Percentiles rank a stretch among this genome's conserved stretches.
phyloP scores from a whole-genome alignment of 495 filamentous ascomycete genomes.

The Penicillium waksmanii region DNA sequence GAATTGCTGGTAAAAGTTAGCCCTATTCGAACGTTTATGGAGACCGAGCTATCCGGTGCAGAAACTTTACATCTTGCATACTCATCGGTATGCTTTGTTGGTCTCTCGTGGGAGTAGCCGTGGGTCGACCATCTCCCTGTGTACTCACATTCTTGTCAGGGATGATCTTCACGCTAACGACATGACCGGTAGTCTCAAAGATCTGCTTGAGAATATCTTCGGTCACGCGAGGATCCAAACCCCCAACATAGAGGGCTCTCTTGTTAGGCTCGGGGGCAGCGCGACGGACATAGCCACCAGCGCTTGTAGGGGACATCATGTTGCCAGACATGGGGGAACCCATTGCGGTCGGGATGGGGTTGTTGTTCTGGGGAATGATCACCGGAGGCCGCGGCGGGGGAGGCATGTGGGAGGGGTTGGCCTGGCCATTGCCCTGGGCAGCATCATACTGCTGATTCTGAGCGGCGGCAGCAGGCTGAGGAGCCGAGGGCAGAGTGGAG shows the following conservation, averaged over 20 bases:
- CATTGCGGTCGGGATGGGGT: constrained; percentile 92
- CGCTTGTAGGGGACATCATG: constrained; percentile 82
- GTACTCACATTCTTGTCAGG: constrained; percentile 93
- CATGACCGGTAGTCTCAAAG: constrained; percentile 97
- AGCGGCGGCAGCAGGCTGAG: constrained; percentile 67
- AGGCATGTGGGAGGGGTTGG: constrained; percentile 78
- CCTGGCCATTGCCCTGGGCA: constrained; percentile 63
- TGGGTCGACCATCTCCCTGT: not conserved
- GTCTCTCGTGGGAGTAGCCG: not conserved
- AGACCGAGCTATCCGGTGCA: not conserved
- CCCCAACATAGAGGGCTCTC: constrained; percentile 94
- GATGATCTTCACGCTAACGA: constrained; percentile 98
- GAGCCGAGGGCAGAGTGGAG: constrained; percentile 63
- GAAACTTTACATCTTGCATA: not conserved
- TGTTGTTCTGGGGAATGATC: constrained; percentile 94
- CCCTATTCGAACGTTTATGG: not conserved
- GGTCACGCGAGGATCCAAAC: constrained; percentile 91
- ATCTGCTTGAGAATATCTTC: constrained; percentile 97
- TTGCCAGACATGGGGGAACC: constrained; percentile 79
- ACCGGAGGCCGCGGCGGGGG: constrained; percentile 87
- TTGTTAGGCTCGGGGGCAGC: constrained; percentile 98
- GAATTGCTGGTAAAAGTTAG: constrained; percentile 45
- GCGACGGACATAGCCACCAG: constrained; percentile 82
- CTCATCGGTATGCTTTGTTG: not conserved
- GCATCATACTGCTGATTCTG: constrained; percentile 73